phyloP scores from a whole-genome alignment of 2,329 filamentous ascomycete genomes.

The Onygenales sp. region DNA sequence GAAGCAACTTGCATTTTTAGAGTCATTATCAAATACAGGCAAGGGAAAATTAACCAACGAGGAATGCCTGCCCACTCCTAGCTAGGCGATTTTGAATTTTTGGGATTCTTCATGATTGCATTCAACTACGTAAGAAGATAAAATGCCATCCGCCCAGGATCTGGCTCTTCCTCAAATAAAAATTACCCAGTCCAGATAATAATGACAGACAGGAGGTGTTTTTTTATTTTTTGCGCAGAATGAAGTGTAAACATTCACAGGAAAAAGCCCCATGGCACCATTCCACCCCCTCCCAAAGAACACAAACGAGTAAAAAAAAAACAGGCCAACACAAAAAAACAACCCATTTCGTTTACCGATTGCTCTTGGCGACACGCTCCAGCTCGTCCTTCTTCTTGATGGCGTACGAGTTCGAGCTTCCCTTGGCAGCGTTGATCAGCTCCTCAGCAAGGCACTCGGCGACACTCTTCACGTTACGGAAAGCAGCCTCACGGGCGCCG shows the following conservation, averaged over 20 bases:
- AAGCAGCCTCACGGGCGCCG: slow-evolving; percentile 94
- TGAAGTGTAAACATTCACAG: not conserved
- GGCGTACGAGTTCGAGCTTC: slow-evolving; percentile 99
- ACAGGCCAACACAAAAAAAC: slow-evolving; percentile 27
- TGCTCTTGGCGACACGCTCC: slow-evolving; percentile 99
- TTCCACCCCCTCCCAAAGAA: slow-evolving; percentile 30
- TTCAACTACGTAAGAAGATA: slow-evolving; percentile 30
- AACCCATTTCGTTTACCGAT: slow-evolving; percentile 68
- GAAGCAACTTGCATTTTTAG: not conserved
- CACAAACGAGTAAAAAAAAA: slow-evolving; percentile 21
- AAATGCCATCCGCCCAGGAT: not conserved
- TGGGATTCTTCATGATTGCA: slow-evolving; percentile 31
- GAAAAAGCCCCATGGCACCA: slow-evolving; percentile 13
- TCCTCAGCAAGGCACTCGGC: slow-evolving; percentile 99
- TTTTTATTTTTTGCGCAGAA: slow-evolving; percentile 3
- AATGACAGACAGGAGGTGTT: not conserved
- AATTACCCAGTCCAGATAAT: not conserved
- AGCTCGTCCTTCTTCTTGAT: slow-evolving; percentile 99
- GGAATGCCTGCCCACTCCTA: not conserved
- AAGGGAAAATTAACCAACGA: slow-evolving; percentile 35
- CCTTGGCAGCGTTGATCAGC: slow-evolving; percentile 99
- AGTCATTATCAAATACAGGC: slow-evolving; percentile 25
- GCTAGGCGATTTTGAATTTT: too few species aligned
- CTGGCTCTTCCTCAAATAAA: not conserved
- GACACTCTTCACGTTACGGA: slow-evolving; percentile 99